Base-by-base conservation (phyloP, 1,284 basidiomycete species). In the Ustilago esculenta region DNA sequence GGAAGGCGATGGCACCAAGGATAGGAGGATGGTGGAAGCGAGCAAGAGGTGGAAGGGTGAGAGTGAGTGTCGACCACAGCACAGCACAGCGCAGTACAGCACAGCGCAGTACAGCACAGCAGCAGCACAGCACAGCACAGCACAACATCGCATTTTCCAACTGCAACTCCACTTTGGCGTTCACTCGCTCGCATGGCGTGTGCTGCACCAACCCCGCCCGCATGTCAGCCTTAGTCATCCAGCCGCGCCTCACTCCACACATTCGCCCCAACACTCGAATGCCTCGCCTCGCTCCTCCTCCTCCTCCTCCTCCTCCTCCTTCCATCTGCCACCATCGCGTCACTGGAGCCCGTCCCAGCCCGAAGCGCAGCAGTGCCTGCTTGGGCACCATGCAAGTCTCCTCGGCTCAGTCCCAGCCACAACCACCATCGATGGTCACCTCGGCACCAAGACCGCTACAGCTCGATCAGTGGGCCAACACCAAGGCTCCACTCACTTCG, bases 401-500 rank as follows among this genome's bases (percentile, higher is more conserved):
- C 6, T 23, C 41, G 4, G 32, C 51, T 50, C 40, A 41, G 35
- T 42, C 57, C 27, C 36, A 46, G 11, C 45, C 21, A 33, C 32
- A 24, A 30, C 35, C 46, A 35, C 52, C 51, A 30, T 54, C 50
- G 21, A 50, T 65, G 50, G 23, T 27, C 12, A 41, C 20, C 45
- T 53, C 61, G 5, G 41, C 61, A 18, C 37, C 64, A 4, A 48
- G 60, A 30, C 61, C 68, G 34, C 35, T 75, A 23, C 73, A 75
- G 42, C 67, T 75, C 25, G 73, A 75, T 46, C 69, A 72, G 17
- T 75, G 73, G 73, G 33, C 66, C 29, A 66, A 59, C 44, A 48
- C 50, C n/a, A 65, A 66, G 37, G 73, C 73, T 18, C 61, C 70
- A 0, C 60, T 75, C 44, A 52, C 65, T 14, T 56, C 58, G 2